These are phyloP conservation scores for Lentinula sp. DNA, from an alignment of 768 basidiomycete genomes.

Conservation along the genomic window DNA sequence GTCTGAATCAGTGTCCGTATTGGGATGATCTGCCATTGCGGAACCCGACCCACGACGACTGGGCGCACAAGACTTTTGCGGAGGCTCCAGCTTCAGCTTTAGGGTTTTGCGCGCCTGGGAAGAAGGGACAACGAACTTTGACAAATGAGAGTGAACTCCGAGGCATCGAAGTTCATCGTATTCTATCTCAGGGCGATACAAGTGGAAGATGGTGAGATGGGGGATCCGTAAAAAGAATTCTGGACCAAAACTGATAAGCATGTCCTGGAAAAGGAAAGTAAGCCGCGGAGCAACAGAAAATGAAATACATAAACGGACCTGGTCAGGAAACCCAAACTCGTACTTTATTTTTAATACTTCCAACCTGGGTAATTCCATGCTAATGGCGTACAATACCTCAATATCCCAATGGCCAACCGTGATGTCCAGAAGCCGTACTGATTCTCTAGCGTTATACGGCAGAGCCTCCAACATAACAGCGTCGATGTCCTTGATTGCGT, in stretches of 20 bases:
- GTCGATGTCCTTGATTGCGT: background rate
- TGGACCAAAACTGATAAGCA: conserved; percentile 35
- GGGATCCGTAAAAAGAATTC: conserved; percentile 32
- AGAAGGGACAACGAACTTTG: conserved; percentile 2
- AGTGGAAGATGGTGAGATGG: conserved; percentile 28
- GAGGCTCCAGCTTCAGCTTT: background rate
- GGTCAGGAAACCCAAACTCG: conserved; percentile 28
- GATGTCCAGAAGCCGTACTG: conserved; percentile 27
- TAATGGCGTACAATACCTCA: conserved; percentile 36
- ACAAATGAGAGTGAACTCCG: conserved; percentile 22
- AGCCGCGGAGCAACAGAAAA: background rate
- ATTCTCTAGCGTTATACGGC: conserved; percentile 10
- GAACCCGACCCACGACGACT: background rate
- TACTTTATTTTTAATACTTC: conserved; percentile 34
- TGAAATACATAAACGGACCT: conserved; percentile 23
- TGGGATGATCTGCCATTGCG: background rate
- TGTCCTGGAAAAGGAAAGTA: conserved; percentile 19
- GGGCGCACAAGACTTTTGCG: background rate
- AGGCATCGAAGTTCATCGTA: background rate
- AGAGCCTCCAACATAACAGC: conserved; percentile 14
- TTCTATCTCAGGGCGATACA: conserved; percentile 21
- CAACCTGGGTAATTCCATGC: conserved; percentile 28
- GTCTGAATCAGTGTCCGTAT: background rate
- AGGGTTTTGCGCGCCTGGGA: too few relatives aligned
- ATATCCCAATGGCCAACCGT: conserved; percentile 38